Evolutionary conservation across 2,329 filamentous ascomycete species (phyloP).

Genomic region (Colletotrichum australisinense): DNA sequence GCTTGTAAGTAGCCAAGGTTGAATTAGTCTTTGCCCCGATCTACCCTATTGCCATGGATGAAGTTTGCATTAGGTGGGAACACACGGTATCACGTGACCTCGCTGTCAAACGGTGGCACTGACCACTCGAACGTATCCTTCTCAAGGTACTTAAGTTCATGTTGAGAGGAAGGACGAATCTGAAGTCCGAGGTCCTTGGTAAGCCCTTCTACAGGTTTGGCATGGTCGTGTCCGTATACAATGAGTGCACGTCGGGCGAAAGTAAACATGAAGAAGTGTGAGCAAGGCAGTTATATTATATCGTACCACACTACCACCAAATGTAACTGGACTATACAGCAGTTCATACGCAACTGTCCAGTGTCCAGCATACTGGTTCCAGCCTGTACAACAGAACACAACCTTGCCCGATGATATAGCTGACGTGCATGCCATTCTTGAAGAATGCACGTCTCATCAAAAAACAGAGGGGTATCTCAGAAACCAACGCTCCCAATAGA

Average conservation of each 20-base stretch:
- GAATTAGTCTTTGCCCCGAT: neutral
- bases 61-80: slow-evolving; percentile 10
- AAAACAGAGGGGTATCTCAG: slow-evolving; percentile 38
- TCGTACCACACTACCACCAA: neutral
- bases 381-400: neutral
- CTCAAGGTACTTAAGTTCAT: too few species aligned
- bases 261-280: neutral
- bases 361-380: neutral
- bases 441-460: slow-evolving; percentile 21
- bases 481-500: slow-evolving; percentile 35
- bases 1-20: neutral
- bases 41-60: neutral
- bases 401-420: slow-evolving; percentile 30
- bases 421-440: slow-evolving; percentile 7
- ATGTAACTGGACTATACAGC: neutral
- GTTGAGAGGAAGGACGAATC: too few species aligned
- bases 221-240: neutral
- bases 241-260: neutral
- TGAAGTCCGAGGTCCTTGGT: neutral
- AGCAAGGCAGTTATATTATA: slow-evolving; percentile 24
- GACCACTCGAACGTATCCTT: neutral
- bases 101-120: neutral
- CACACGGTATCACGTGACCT: neutral
- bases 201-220: neutral
- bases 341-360: neutral